Base-by-base conservation (phyloP, 768 basidiomycete species). In the Xerocomus potaroensis region DNA sequence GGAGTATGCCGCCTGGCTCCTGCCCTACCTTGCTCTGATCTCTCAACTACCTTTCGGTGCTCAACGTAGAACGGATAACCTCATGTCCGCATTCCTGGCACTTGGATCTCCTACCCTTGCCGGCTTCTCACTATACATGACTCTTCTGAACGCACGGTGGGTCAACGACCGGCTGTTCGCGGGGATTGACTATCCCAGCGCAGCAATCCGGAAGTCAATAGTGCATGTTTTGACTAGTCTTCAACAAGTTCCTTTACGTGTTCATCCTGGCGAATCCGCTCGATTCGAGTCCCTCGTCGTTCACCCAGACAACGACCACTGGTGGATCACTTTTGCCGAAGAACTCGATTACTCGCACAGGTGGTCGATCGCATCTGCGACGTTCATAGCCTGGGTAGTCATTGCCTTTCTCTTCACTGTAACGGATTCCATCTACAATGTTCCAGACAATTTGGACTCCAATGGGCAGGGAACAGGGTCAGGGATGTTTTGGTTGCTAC, bases 61-160 rank as follows among this genome's bases (percentile, higher is more conserved):
- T 31, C 30, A 7, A 14, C 30, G 30, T 4, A 31, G 30, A 12
- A 31, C 14, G 6, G 30, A 31, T 14, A 73, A 76, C 43, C 56
- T 75, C 35, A 61, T 67, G 50, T 69, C 73, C 5, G 66, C 67
- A n/a, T 14, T 77, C 8, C 58, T 77, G 26, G 68, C 72, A 1
- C 54, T 77, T 16, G 76, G 75, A 1, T 74, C 72, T 0, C 75
- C 76, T 0, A 58, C 59, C 4, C 67, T 77, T 3, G 73, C 76
- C 0, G 70, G 67, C 6, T 77, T 75, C 52, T 76, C 75, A 7
- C 12, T 9, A 14, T 31, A 9, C 30, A 31, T 31, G 30, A 31
- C 30, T 4, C 30, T 31, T 14, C 30, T 31, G 8, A 31, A 31
- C 14, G 30, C 30, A 31, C 30, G 30, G 14, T 31, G 30, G 30